phyloP scores from a whole-genome alignment of 306 rosid species.

The Pueraria montana region DNA sequence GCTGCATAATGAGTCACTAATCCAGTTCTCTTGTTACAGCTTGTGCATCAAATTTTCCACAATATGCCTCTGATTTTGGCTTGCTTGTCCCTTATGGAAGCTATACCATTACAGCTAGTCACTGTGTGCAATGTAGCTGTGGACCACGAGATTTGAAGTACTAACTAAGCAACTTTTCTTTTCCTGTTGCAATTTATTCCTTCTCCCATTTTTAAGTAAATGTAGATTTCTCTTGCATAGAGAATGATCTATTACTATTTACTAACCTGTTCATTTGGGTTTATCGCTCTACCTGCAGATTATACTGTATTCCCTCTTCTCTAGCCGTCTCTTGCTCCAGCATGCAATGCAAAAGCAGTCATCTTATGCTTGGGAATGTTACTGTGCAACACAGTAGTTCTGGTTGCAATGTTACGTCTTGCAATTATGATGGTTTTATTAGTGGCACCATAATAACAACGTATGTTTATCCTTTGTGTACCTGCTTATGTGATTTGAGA shows the following conservation, averaged over 20 bases:
- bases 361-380: conserved; percentile 16
- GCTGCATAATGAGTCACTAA: conserved; percentile 3
- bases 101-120: conserved; percentile 1
- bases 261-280: not conserved
- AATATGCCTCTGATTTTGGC: not conserved
- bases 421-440: conserved; percentile 15
- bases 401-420: not conserved
- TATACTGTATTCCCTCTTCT: conserved; percentile 10
- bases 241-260: not conserved
- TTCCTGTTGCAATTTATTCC: not conserved
- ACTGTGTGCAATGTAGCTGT: conserved; percentile 24
- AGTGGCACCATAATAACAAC: not conserved
- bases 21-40: not conserved
- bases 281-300: not conserved
- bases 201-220: not conserved
- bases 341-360: not conserved
- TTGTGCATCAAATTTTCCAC: conserved; percentile 18
- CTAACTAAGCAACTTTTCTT: not conserved
- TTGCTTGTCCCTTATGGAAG: conserved; percentile 27
- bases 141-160: not conserved
- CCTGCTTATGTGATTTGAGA: not conserved
- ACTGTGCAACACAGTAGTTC: not conserved
- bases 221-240: not conserved
- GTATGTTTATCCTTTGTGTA: not conserved
- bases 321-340: conserved; percentile 14